These are phyloP conservation scores for Plasmodium yoelii DNA, from an alignment of 169 alveolate species.

Conservation along the genomic window DNA sequence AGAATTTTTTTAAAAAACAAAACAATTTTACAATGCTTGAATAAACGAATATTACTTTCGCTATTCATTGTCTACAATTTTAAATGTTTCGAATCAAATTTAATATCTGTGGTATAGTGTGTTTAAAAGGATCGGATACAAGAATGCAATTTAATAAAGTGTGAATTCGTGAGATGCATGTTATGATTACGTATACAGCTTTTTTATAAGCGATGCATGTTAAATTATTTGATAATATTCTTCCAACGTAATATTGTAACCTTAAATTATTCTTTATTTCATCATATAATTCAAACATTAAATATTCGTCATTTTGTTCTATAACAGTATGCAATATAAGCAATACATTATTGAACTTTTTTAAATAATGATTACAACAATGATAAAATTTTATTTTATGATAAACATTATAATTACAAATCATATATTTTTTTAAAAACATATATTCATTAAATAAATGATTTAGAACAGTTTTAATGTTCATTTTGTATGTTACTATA, in stretches of 20 bases:
- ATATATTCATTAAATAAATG: constrained; percentile 58
- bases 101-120: constrained; percentile 21
- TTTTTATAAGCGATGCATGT: constrained; percentile 73
- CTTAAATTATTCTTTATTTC: constrained; percentile 47
- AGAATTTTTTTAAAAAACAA: too few species aligned
- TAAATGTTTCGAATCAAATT: constrained; percentile 10
- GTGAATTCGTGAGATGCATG: constrained; percentile 47
- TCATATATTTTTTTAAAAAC: constrained; percentile 46
- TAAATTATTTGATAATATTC: constrained; percentile 64
- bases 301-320: constrained; percentile 39
- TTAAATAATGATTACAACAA: constrained; percentile 50
- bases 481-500: constrained; percentile 12
- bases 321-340: constrained; percentile 33
- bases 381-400: constrained; percentile 60
- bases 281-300: constrained; percentile 41
- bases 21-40: too few species aligned
- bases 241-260: constrained; percentile 56
- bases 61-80: constrained; percentile 17
- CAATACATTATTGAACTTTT: constrained; percentile 35
- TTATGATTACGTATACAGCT: constrained; percentile 26
- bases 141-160: constrained; percentile 40
- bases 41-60: too few species aligned
- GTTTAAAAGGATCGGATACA: constrained; percentile 66
- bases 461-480: constrained; percentile 25
- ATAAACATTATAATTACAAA: constrained; percentile 29